These are phyloP conservation scores for Bertia moriformis DNA, from an alignment of 2,329 filamentous ascomycete species.

Conservation along the genomic window DNA sequence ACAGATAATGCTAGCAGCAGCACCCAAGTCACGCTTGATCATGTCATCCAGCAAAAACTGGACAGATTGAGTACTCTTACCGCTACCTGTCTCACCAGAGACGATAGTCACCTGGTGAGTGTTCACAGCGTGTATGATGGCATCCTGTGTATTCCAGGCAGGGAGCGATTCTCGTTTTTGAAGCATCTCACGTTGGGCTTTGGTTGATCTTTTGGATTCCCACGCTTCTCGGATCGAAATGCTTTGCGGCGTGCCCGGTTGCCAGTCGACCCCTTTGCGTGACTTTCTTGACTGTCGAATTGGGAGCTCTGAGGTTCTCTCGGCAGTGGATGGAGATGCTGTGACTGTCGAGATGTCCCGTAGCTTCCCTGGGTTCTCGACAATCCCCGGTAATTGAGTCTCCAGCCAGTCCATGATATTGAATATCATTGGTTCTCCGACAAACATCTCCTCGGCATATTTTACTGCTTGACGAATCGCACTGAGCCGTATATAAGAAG, in stretches of 20 bases:
- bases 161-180: conserved; percentile 40
- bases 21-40: conserved; percentile 43
- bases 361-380: conserved; percentile 52
- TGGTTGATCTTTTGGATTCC: conserved; percentile 34
- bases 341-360: conserved; percentile 47
- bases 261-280: conserved; percentile 33
- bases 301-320: conserved; percentile 4
- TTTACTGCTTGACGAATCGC: conserved; percentile 49
- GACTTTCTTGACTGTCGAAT: conserved; percentile 10
- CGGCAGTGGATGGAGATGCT: conserved; percentile 21
- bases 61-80: conserved; percentile 62
- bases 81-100: conserved; percentile 61
- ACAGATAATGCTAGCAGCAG: conserved; percentile 57
- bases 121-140: conserved; percentile 48
- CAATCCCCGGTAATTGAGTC: conserved; percentile 41
- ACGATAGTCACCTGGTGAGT: conserved; percentile 57
- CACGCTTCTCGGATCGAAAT: conserved; percentile 33
- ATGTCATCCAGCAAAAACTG: conserved; percentile 61
- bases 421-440: conserved; percentile 2
- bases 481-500: conserved; percentile 59
- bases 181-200: conserved; percentile 45
- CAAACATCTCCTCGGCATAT: conserved; percentile 22
- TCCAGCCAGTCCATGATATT: conserved; percentile 55
- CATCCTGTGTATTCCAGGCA: conserved; percentile 50
- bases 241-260: conserved; percentile 16